A percentile compares a stretch with the other conserved stretches of the same genome.
Conservation (phyloP, 805 yeast species). For the Kregervanrija fluxuum region DNA sequence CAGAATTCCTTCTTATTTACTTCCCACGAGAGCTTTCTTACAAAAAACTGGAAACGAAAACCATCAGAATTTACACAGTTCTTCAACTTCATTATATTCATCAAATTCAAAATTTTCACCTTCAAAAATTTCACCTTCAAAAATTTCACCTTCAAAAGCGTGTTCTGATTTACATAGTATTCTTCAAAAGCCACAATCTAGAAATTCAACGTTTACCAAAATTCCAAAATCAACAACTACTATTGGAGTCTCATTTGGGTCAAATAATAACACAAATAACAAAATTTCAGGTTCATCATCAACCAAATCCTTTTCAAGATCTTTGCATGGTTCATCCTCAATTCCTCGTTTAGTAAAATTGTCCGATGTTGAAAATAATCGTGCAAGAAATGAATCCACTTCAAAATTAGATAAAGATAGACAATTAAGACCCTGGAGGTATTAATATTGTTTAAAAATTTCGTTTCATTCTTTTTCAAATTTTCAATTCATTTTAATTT, state of each 20-base stretch:
- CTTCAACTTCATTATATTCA: not conserved
- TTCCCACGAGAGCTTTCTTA: slow-evolving; percentile 18
- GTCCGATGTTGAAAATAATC: slow-evolving; percentile 4
- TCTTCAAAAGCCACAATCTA: slow-evolving; percentile 3
- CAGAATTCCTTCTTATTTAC: slow-evolving; percentile 14
- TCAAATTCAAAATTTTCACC: no score
- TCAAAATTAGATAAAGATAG: not conserved
- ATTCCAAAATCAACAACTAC: not conserved
- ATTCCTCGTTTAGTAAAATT: slow-evolving; percentile 11
- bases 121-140: slow-evolving; percentile 2
- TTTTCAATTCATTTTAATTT: not conserved
- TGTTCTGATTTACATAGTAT: slow-evolving; percentile 14
- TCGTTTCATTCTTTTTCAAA: not conserved
- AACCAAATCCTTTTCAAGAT: not conserved
- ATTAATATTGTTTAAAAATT: not conserved
- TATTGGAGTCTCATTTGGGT: no score
- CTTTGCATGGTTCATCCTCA: slow-evolving; percentile 3
- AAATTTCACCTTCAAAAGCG: slow-evolving; percentile 15
- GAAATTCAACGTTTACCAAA: slow-evolving; percentile 1
- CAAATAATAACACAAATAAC: not conserved
- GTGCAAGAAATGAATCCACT: no score
- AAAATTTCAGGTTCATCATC: slow-evolving; percentile 2
- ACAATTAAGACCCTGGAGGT: slow-evolving; percentile 5
- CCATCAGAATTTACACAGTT: slow-evolving; percentile 1
- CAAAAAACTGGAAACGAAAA: slow-evolving; percentile 4